Evolutionary conservation across 257 asterid genomes (phyloP), one percentile per base, ranked within the genome.

Genomic region (Craterostigma plantagineum): DNA sequence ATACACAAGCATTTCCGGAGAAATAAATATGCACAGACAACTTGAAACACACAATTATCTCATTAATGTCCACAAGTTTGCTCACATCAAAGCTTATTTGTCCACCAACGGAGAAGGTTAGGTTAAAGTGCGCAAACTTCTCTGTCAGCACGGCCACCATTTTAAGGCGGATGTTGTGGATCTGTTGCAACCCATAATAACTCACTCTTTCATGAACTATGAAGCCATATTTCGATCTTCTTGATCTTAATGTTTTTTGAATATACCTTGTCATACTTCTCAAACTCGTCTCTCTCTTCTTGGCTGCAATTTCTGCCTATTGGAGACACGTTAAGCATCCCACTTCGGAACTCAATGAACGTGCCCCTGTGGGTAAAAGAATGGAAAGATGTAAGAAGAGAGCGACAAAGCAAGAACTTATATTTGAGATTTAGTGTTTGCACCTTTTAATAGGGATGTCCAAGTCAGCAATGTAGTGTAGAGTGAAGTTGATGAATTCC

Each of bases 301-400:
- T 90, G 99, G 46, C 94, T 90, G 70, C 99, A 90, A 66, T 83
- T 90, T 64, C 99, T 73, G 50, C 99, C 99, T 14, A 90, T 90
- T 50, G 99, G 99, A 8, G 92, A 90, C 30, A 90, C 92, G 52
- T 90, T 90, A 55, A 90, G 68, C 99, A 90, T 83, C 52, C 99
- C 99, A 64, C 80, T 83, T 46, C 99, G 79, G 48, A 90, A 90
- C 67, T 90, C 99, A 33, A 90, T 75, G 53, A 90, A 90, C 36
- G 95, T 90, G 42, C 95, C 99, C 70, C 99, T 90, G 54, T 23
- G 6, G 30, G 30, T 6, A 23, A 9, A 61, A 53, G 52, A 49
- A 62, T 11, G 40, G 46, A 53, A 49, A 9, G 33, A 17, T 33
- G 16, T 12, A 23, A 23, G 30, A 23, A 23, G 30, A 23, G 2